phyloP scores from a whole-genome alignment of 1,139 yeast genomes.

The Suhomyces ambrosiae region DNA sequence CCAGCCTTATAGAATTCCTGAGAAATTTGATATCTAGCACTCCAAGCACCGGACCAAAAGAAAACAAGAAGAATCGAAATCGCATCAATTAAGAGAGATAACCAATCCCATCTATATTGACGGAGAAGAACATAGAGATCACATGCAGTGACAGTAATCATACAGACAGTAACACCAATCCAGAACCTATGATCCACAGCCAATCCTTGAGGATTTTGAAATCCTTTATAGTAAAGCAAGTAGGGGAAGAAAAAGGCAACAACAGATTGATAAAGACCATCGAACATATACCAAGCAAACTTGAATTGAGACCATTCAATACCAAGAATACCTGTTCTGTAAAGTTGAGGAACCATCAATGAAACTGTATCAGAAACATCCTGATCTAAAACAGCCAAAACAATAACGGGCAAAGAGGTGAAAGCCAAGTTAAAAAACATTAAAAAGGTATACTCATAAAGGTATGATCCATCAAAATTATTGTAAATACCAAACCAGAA shows the following conservation, averaged over 20 bases:
- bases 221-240: constrained; percentile 46
- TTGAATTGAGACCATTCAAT: constrained; percentile 55
- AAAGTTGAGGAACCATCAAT: constrained; percentile 59
- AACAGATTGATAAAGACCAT: constrained; percentile 61
- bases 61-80: constrained; percentile 55
- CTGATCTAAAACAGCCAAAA: constrained; percentile 61
- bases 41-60: constrained; percentile 68
- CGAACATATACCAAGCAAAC: constrained; percentile 58
- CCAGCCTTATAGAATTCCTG: constrained; percentile 60
- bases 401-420: constrained; percentile 63
- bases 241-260: constrained; percentile 59
- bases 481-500: constrained; percentile 64
- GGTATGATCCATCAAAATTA: constrained; percentile 62
- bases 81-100: constrained; percentile 49
- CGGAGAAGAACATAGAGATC: constrained; percentile 55
- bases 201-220: constrained; percentile 53
- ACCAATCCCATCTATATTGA: constrained; percentile 66
- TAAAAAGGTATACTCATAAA: constrained; percentile 62
- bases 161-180: constrained; percentile 54
- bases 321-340: constrained; percentile 55
- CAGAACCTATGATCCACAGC: constrained; percentile 59
- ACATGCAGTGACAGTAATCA: constrained; percentile 54
- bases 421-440: constrained; percentile 69
- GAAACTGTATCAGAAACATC: constrained; percentile 62
- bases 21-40: constrained; percentile 39